Percentiles rank a stretch among this genome's conserved stretches.
Conservation (phyloP, 257 asterid species). For the Eucommia ulmoides region DNA sequence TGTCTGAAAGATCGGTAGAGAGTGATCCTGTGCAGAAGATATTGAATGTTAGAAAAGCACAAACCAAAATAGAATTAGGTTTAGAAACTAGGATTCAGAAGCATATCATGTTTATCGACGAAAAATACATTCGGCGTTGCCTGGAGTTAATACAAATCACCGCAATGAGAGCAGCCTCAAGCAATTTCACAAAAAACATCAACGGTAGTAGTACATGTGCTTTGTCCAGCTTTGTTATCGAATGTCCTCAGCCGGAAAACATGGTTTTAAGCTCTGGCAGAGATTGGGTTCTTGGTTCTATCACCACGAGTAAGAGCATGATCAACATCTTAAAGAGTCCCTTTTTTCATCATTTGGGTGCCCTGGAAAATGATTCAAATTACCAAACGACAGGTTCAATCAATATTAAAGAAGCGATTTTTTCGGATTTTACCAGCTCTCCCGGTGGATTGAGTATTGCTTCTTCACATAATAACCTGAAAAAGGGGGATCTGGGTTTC, state of each 20-base stretch:
- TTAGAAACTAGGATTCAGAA: conserved; percentile 38
- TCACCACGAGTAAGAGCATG: conserved; percentile 57
- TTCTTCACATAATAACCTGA: conserved; percentile 17
- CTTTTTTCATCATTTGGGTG: conserved; percentile 35
- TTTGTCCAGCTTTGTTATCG: conserved; percentile 24
- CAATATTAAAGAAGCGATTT: conserved; percentile 12
- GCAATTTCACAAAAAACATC: conserved; percentile 27
- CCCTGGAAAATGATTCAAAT: conserved; percentile 13
- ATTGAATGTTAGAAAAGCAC: conserved; percentile 19
- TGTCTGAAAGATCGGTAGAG: conserved; percentile 11
- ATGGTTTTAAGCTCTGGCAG: conserved; percentile 12
- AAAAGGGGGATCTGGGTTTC: conserved; percentile 23
- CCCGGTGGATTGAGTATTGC: conserved; percentile 11
- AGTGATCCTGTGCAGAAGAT: conserved; percentile 17
- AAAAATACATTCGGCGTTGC: conserved; percentile 51
- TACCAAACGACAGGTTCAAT: conserved; percentile 8
- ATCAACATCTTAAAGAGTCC: conserved; percentile 68
- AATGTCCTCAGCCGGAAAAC: conserved; percentile 21
- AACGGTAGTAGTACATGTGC: conserved; percentile 13
- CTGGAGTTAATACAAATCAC: conserved; percentile 47
- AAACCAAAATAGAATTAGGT: conserved; percentile 14
- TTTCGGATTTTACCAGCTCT: conserved; percentile 18
- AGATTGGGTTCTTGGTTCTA: conserved; percentile 28
- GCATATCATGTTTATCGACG: conserved; percentile 55
- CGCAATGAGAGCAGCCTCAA: conserved; percentile 34